Evolutionary conservation across 306 rosid genomes (phyloP).

Genomic region (Vicia villosa): DNA sequence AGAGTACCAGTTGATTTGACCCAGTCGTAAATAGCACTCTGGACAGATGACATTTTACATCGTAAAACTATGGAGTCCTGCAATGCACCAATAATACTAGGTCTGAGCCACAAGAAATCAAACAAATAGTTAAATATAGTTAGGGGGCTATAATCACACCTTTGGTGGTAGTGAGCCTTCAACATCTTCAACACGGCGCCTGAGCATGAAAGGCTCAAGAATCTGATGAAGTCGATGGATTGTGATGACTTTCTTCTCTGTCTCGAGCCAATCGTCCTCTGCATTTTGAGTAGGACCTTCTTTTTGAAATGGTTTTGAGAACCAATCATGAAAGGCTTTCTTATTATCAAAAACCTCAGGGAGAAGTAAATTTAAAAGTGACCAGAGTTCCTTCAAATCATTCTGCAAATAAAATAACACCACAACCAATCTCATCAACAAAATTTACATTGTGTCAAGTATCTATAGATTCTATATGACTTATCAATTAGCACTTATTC

Average conservation of each 20-base stretch:
- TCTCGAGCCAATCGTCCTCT: conserved; percentile 99
- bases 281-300: conserved; percentile 76
- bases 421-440: conserved; percentile 28
- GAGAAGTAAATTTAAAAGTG: conserved; percentile 94
- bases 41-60: conserved; percentile 94
- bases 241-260: conserved; percentile 92
- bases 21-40: conserved; percentile 97
- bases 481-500: conserved; percentile 12
- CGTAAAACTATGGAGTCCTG: conserved; percentile 87
- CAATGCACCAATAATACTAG: conserved; percentile 46
- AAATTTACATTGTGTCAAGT: conserved; percentile 2
- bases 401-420: conserved; percentile 59
- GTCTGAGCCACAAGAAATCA: conserved; percentile 30
- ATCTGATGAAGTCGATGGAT: conserved; percentile 98
- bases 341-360: conserved; percentile 97
- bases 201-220: conserved; percentile 98
- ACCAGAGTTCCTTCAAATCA: conserved; percentile 99
- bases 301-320: conserved; percentile 94
- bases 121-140: conserved; percentile 12
- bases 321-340: conserved; percentile 99
- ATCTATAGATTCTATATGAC: conserved; percentile 20
- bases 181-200: conserved; percentile 99
- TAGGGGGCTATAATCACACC: conserved; percentile 51
- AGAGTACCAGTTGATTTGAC: conserved; percentile 95
- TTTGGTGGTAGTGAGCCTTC: conserved; percentile 97